Conservation (phyloP, 2,329 filamentous ascomycete genomes). For the Paecilomyces niveus region DNA sequence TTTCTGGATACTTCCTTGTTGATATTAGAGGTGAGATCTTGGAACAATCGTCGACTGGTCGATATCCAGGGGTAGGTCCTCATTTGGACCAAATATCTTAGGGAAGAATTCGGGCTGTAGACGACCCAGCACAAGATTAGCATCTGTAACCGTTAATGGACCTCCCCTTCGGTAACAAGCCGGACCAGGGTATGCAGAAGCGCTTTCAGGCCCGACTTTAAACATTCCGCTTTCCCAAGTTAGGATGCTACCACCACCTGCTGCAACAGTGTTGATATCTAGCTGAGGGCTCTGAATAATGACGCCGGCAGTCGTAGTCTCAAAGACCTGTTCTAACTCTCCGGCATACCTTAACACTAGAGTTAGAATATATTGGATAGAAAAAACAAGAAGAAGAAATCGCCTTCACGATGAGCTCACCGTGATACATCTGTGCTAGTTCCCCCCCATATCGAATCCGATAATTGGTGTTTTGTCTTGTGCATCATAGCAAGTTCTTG, state of each 20-base stretch:
- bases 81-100: conserved; percentile 87
- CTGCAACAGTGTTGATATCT: conserved; percentile 87
- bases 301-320: conserved; percentile 82
- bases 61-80: conserved; percentile 72
- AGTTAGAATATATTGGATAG: too few relatives aligned
- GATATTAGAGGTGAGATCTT: conserved; percentile 69
- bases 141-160: conserved; percentile 84
- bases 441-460: conserved; percentile 88
- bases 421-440: conserved; percentile 85
- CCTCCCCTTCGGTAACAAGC: conserved; percentile 91
- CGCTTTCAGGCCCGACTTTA: conserved; percentile 85
- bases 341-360: conserved; percentile 61
- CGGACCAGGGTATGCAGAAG: conserved; percentile 82
- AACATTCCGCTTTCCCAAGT: conserved; percentile 70
- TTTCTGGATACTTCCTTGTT: conserved; percentile 63
- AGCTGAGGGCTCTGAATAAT: conserved; percentile 84
- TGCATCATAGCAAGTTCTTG: conserved; percentile 77
- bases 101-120: conserved; percentile 90
- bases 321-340: conserved; percentile 83
- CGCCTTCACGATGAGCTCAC: not conserved
- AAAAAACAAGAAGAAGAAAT: too few relatives aligned
- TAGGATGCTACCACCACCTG: conserved; percentile 68
- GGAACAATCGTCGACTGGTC: conserved; percentile 69
- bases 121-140: conserved; percentile 79
- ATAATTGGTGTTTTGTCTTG: conserved; percentile 75